Percentiles rank a stretch among this genome's conserved stretches.
Conservation (phyloP, 2,329 filamentous ascomycete genomes). For the Cylindrodendrum hubeiense region DNA sequence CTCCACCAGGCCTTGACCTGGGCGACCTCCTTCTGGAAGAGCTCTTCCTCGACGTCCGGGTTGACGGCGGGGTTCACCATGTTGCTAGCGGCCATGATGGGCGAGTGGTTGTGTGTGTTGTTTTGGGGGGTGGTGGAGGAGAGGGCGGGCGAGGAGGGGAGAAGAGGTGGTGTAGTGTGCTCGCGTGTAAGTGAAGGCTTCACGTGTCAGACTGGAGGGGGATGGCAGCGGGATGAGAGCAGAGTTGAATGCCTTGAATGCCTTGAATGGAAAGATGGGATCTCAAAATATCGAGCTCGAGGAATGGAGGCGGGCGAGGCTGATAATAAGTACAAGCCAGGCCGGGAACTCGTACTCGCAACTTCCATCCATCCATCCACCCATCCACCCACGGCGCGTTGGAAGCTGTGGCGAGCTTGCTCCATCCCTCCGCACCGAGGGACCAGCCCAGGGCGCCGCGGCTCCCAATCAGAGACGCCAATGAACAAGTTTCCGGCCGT, state of each 20-base stretch:
- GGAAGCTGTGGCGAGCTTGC: neutral
- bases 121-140: neutral
- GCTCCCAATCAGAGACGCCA: neutral
- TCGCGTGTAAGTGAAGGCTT: conserved; percentile 26
- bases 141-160: conserved; percentile 2
- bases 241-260: neutral
- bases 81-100: conserved; percentile 71
- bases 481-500: neutral
- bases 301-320: conserved; percentile 27
- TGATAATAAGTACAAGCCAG: conserved; percentile 41
- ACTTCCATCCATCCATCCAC: conserved; percentile 21
- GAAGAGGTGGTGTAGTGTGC: neutral
- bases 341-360: conserved; percentile 38
- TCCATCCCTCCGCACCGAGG: neutral
- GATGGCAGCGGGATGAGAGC: conserved; percentile 3
- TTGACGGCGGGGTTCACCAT: conserved; percentile 71
- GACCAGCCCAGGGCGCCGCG: neutral
- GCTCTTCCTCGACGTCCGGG: conserved; percentile 69
- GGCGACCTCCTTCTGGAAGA: conserved; percentile 85
- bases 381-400: conserved; percentile 7
- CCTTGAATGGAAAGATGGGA: conserved; percentile 4
- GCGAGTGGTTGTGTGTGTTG: conserved; percentile 21
- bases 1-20: conserved; percentile 95
- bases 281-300: neutral
- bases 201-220: conserved; percentile 15